Conservation (phyloP, 176 grass and related monocot species). For the Triticum turgidum region DNA sequence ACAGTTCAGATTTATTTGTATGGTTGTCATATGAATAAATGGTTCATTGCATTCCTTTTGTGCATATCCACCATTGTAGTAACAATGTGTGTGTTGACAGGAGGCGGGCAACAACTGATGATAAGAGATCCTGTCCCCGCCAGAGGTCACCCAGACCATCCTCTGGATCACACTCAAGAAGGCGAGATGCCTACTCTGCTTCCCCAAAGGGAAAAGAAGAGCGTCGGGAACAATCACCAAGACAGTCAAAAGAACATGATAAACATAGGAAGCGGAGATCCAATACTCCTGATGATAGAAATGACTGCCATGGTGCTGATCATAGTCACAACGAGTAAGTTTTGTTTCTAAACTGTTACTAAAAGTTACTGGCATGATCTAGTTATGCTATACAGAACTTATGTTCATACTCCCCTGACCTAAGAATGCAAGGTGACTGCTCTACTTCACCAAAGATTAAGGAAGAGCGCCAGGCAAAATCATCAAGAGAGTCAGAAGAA, state of each 20-base stretch:
- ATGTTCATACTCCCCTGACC: constrained; percentile 68
- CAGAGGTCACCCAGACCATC: neutral
- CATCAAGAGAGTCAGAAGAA: constrained; percentile 40
- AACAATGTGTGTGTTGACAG: neutral
- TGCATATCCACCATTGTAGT: neutral
- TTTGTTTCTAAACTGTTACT: neutral
- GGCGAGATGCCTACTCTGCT: constrained; percentile 41
- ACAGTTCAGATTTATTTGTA: neutral
- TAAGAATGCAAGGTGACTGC: constrained; percentile 48
- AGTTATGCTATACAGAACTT: constrained; percentile 5
- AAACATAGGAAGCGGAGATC: constrained; percentile 31
- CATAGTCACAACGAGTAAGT: constrained; percentile 39
- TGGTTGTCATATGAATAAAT: neutral
- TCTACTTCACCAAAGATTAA: constrained; percentile 60
- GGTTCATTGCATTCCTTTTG: neutral
- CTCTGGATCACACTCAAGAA: constrained; percentile 11
- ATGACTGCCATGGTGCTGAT: constrained; percentile 22
- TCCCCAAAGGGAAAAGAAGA: constrained; percentile 61
- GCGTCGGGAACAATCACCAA: constrained; percentile 33
- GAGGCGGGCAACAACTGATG: constrained; percentile 6
- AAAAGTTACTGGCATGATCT: neutral
- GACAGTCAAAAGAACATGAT: constrained; percentile 34
- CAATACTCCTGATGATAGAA: constrained; percentile 40
- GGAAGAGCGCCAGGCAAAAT: constrained; percentile 36
- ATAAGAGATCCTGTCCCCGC: neutral